Evolutionary conservation across 306 rosid species (phyloP), one percentile per base, ranked within the genome.

Genomic region (Rubus idaeus): DNA sequence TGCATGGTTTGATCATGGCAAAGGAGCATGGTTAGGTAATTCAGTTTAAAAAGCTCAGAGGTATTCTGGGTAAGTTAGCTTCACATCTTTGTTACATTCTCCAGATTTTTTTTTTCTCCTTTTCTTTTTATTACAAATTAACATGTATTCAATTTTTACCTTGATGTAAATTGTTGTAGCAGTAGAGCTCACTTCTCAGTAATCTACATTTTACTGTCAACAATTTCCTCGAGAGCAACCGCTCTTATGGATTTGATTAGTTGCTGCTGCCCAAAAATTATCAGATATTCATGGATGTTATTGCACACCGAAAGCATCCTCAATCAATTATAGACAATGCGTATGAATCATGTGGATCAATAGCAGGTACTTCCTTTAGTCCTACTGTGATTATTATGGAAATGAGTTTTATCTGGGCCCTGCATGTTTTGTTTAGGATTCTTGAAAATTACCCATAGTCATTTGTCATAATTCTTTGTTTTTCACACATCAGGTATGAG

Each of bases 351-450:
- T 70, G n/a, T 52, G 83, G 52, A 41, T 84, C 77, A 77, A 74
- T 56, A 71, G 44, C 69, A 67, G 75, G 84, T 82, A 80, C 90
- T 52, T 78, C 64, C 53, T 30, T 42, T 52, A 75, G 79, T 82
- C 78, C 83, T 69, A 58, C 11, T 51, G 12, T 20, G 56, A 58
- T 46, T 51, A 26, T 53, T 5, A 50, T 56, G 66, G 61, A 45
- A 70, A 51, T 67, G 65, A 71, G 68, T 75, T 69, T 45, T 70
- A 70, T 78, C 50, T 68, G 68, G 82, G 44, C 44, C 74, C 35
- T 65, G 82, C 88, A 75, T 70, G 69, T 73, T 66, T 20, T 73
- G 73, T 68, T 45, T 51, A 46, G 39, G 41, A 73, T 63, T 46
- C 64, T 72, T 79, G 42, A 57, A 69, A 60, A 60, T 60, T 8